Conservation (phyloP, 169 alveolate genomes). For the Perkinsus olseni region DNA sequence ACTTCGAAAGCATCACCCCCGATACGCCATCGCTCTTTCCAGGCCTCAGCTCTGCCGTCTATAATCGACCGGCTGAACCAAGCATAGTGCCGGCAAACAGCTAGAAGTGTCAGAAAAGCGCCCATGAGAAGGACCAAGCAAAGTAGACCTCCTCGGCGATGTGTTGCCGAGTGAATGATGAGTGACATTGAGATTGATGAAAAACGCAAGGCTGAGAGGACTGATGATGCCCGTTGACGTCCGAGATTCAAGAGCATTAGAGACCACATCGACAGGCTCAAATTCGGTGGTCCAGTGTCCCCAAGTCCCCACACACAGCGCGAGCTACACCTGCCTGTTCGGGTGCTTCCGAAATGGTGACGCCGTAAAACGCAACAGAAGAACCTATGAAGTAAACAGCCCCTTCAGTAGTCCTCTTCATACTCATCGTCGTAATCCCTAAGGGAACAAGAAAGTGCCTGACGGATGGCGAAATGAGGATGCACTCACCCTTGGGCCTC, state of each 20-base stretch:
- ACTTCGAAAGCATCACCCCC: background rate
- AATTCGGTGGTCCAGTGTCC: too few relatives aligned
- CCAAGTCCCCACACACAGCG: too few relatives aligned
- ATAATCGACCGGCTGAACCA: background rate
- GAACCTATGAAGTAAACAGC: background rate
- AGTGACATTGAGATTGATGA: background rate
- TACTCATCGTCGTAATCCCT: background rate
- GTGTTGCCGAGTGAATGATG: background rate
- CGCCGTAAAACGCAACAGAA: background rate
- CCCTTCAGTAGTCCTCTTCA: background rate
- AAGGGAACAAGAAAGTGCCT: background rate
- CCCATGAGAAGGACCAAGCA: background rate
- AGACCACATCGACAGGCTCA: too few relatives aligned
- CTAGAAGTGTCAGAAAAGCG: background rate
- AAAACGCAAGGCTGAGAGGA: background rate
- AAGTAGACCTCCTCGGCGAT: background rate
- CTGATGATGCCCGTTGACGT: too few relatives aligned
- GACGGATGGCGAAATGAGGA: background rate
- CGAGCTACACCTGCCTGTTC: too few relatives aligned
- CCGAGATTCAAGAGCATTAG: too few relatives aligned
- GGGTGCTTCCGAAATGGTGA: too few relatives aligned
- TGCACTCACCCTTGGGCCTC: background rate
- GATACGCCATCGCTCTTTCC: background rate
- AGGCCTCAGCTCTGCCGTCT: background rate
- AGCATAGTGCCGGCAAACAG: background rate